Percentiles rank a stretch among this genome's conserved stretches.
These are phyloP conservation scores for Rosa hybrid DNA, from an alignment of 331 rosid genomes.

Conservation along the genomic window DNA sequence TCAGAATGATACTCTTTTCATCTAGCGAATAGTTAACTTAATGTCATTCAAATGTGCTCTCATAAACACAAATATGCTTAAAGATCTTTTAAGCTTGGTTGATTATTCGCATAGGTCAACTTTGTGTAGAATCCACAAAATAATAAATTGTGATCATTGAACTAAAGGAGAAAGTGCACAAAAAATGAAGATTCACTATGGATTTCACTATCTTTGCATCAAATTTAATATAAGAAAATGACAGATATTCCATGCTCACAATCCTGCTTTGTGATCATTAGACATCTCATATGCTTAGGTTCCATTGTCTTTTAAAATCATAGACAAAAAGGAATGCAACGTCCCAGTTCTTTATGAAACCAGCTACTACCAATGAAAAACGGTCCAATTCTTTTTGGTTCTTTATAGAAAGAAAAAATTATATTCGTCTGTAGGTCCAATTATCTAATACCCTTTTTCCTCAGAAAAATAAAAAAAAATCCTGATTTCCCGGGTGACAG, in stretches of 20 bases:
- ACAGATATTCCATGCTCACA: background rate
- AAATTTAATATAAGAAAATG: background rate
- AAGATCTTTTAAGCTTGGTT: background rate
- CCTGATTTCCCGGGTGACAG: background rate
- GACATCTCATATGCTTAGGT: constrained; percentile 4
- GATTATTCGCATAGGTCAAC: background rate
- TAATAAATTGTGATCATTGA: background rate
- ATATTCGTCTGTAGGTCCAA: background rate
- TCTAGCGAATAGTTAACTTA: too few relatives aligned
- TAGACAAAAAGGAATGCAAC: constrained; percentile 1
- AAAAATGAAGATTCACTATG: background rate
- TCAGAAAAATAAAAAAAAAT: background rate
- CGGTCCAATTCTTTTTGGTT: background rate
- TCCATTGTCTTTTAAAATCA: background rate
- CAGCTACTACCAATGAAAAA: background rate
- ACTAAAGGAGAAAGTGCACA: background rate
- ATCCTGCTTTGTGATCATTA: background rate
- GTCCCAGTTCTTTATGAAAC: background rate
- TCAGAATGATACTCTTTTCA: too few relatives aligned
- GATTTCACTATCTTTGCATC: background rate
- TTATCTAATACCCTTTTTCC: background rate
- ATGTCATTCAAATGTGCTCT: too few relatives aligned
- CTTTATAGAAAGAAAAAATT: background rate
- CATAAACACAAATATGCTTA: background rate
- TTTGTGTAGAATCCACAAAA: background rate